A percentile compares a stretch with the other conserved stretches of the same genome.
phyloP scores from a whole-genome alignment of 78 protist genomes.

The Goniomonas avonlea region DNA sequence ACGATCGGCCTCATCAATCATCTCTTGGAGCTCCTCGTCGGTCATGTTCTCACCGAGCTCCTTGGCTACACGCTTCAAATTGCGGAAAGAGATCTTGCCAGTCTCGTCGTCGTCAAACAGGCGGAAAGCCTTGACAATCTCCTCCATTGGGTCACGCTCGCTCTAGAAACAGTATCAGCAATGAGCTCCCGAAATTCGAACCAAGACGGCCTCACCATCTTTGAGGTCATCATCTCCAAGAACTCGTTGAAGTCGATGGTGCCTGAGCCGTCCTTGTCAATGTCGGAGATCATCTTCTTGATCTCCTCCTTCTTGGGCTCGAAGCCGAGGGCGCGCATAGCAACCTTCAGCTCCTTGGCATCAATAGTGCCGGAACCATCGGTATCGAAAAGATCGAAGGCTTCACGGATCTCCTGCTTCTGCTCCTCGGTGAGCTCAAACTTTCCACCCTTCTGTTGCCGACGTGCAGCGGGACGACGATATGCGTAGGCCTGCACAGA shows the following conservation, averaged over 20 bases:
- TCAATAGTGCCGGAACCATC: slow-evolving; percentile 74
- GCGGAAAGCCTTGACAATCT: slow-evolving; percentile 79
- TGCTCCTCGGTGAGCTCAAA: slow-evolving; percentile 72
- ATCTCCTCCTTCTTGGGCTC: slow-evolving; percentile 87
- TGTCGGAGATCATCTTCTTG: slow-evolving; percentile 66
- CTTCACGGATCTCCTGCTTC: slow-evolving; percentile 74
- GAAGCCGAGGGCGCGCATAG: slow-evolving; percentile 91
- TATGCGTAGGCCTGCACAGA: slow-evolving; percentile 10
- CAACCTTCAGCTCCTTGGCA: slow-evolving; percentile 86
- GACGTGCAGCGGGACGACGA: background rate
- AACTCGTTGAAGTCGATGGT: slow-evolving; percentile 76
- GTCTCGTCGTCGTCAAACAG: slow-evolving; percentile 79
- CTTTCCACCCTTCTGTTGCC: background rate
- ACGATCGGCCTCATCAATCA: slow-evolving; percentile 86
- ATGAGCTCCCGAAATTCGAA: too few species aligned
- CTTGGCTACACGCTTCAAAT: slow-evolving; percentile 76
- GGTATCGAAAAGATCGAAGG: slow-evolving; percentile 79
- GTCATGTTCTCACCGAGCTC: slow-evolving; percentile 89
- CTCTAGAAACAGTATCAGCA: too few species aligned
- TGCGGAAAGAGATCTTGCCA: slow-evolving; percentile 62
- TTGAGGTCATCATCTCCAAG: slow-evolving; percentile 80
- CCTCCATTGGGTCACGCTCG: slow-evolving; percentile 68
- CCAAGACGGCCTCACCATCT: too few species aligned
- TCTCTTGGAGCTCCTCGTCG: slow-evolving; percentile 82
- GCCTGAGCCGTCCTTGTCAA: slow-evolving; percentile 75